Evolutionary conservation across 2,329 filamentous ascomycete genomes (phyloP).

Genomic region (Trichoderma endophyticum): DNA sequence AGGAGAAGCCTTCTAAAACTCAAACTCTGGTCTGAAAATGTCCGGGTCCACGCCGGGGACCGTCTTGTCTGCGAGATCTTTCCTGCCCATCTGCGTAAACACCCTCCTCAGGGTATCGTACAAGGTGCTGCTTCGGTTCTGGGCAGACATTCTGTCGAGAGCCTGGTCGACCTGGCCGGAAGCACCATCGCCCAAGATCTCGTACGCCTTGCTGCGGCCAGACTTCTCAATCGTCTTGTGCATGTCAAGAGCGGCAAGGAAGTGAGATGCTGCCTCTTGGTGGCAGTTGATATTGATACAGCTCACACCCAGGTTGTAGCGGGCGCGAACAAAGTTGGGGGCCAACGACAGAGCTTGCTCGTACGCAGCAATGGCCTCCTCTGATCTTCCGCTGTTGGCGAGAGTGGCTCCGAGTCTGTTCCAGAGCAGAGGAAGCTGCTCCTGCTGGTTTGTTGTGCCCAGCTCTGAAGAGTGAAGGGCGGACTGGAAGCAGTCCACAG

Average conservation of each 20-base stretch:
- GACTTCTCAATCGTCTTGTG: conserved; percentile 89
- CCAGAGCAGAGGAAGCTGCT: conserved; percentile 92
- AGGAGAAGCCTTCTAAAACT: conserved; percentile 54
- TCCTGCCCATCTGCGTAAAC: conserved; percentile 92
- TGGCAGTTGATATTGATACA: conserved; percentile 98
- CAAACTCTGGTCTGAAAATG: conserved; percentile 83
- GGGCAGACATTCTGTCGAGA: conserved; percentile 82
- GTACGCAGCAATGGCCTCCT: conserved; percentile 96
- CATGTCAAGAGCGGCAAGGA: conserved; percentile 90
- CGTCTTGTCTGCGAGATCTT: conserved; percentile 84
- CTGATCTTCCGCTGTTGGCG: conserved; percentile 86
- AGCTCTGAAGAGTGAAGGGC: conserved; percentile 82
- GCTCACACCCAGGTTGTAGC: conserved; percentile 93
- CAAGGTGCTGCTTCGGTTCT: conserved; percentile 95
- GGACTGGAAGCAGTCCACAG: conserved; percentile 95
- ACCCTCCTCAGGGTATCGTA: conserved; percentile 92
- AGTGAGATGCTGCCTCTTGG: conserved; percentile 86
- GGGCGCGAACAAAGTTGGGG: conserved; percentile 93
- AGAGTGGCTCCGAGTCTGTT: conserved; percentile 94
- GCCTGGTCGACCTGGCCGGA: conserved; percentile 58
- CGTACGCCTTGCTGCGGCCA: conserved; percentile 76
- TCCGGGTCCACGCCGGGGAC: conserved; percentile 88
- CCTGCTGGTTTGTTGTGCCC: conserved; percentile 77
- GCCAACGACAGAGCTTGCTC: conserved; percentile 85
- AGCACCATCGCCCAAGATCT: conserved; percentile 65